Percentiles rank a stretch among this genome's conserved stretches.
phyloP scores from a whole-genome alignment of 2,329 filamentous ascomycete species.

The Sclerotiophoma versabilis region DNA sequence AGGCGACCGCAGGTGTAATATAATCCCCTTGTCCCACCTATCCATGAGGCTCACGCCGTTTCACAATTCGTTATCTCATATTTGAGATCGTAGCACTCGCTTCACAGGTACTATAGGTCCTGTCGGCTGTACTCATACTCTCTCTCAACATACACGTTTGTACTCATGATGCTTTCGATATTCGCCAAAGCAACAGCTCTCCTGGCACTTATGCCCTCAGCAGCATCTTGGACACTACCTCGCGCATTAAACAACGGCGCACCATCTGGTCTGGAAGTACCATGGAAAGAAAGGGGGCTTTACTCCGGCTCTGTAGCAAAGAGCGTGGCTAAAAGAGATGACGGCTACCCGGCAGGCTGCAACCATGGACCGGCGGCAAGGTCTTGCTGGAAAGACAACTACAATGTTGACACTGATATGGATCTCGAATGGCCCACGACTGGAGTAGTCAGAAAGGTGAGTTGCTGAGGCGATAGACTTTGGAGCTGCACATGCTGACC shows the following conservation, averaged over 20 bases:
- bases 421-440: conserved; percentile 52
- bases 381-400: conserved; percentile 39
- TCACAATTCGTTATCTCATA: conserved; percentile 6
- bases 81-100: conserved; percentile 11
- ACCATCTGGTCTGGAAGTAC: conserved; percentile 25
- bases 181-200: conserved; percentile 20
- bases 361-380: conserved; percentile 33
- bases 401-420: conserved; percentile 54
- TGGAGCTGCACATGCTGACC: conserved; percentile 4
- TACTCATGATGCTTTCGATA: conserved; percentile 18
- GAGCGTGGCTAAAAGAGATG: conserved; percentile 9
- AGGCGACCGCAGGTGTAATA: conserved; percentile 25
- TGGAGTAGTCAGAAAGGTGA: conserved; percentile 47
- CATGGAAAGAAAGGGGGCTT: conserved; percentile 33
- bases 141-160: conserved; percentile 5
- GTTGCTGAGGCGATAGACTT: neutral
- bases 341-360: conserved; percentile 24
- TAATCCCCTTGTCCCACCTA: conserved; percentile 26
- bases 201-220: conserved; percentile 23
- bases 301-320: conserved; percentile 11
- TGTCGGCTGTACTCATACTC: conserved; percentile 6
- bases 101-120: neutral
- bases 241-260: neutral
- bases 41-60: conserved; percentile 12
- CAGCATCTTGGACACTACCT: conserved; percentile 28